These are phyloP conservation scores for Candida tropicalis DNA, from an alignment of 1,139 yeast species.

Conservation along the genomic window DNA sequence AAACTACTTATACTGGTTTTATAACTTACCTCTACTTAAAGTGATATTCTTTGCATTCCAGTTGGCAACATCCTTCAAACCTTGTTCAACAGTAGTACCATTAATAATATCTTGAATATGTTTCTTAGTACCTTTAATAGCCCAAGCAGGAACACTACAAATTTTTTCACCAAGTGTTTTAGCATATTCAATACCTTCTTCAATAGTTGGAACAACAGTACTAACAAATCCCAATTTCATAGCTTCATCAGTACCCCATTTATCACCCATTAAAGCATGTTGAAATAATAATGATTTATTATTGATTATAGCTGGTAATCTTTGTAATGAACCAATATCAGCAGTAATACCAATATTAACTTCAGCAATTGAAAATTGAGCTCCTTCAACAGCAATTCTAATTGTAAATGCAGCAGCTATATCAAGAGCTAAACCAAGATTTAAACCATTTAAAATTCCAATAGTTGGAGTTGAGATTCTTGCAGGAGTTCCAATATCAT, in stretches of 20 bases:
- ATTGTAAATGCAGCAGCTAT: conserved; percentile 61
- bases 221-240: conserved; percentile 56
- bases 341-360: conserved; percentile 77
- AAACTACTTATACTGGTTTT: too few species aligned
- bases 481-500: conserved; percentile 50
- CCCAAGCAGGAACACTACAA: conserved; percentile 54
- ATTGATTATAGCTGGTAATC: conserved; percentile 58
- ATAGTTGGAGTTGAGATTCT: conserved; percentile 53
- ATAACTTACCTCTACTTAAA: conserved; percentile 11
- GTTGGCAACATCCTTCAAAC: conserved; percentile 55
- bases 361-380: conserved; percentile 64
- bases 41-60: conserved; percentile 52
- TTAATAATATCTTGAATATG: conserved; percentile 56
- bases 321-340: conserved; percentile 77
- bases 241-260: conserved; percentile 61
- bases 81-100: conserved; percentile 47
- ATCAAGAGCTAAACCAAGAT: conserved; percentile 70
- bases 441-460: conserved; percentile 47
- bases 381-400: conserved; percentile 58
- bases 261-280: conserved; percentile 63
- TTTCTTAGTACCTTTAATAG: conserved; percentile 67
- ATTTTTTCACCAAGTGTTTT: conserved; percentile 53
- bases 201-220: conserved; percentile 46
- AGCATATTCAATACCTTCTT: conserved; percentile 54
- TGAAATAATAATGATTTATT: conserved; percentile 65